These are phyloP conservation scores for Penicillium glabrum DNA, from an alignment of 2,329 filamentous ascomycete genomes.

Conservation along the genomic window DNA sequence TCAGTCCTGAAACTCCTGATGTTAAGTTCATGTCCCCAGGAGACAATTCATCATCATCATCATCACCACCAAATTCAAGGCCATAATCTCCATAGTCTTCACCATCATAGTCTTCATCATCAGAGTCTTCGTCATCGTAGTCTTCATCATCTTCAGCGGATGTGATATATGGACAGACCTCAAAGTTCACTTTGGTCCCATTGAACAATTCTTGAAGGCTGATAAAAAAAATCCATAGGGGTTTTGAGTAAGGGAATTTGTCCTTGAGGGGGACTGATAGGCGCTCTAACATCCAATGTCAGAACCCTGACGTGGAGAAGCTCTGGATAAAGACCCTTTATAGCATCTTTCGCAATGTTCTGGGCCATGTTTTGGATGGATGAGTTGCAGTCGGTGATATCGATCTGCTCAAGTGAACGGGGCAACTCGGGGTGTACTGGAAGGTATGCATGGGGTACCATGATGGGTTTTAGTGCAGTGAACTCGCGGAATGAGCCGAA, in stretches of 20 bases:
- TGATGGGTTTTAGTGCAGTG: neutral
- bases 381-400: neutral
- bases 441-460: neutral
- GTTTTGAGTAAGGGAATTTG: slow-evolving; percentile 16
- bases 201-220: slow-evolving; percentile 17
- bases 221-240: slow-evolving; percentile 13
- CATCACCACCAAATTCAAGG: neutral
- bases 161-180: slow-evolving; percentile 8
- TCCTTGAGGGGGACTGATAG: slow-evolving; percentile 14
- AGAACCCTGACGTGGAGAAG: neutral
- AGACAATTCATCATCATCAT: no score
- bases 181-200: slow-evolving; percentile 16
- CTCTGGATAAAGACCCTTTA: neutral
- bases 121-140: no score
- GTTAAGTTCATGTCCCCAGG: no score
- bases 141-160: neutral
- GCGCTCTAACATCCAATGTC: neutral
- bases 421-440: neutral
- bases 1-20: neutral
- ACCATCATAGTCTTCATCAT: neutral
- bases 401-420: neutral
- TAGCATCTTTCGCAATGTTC: neutral
- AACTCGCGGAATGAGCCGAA: neutral
- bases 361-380: neutral
- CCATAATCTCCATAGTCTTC: neutral